phyloP scores from a whole-genome alignment of 2,329 filamentous ascomycete genomes.

The Clarireedia paspali region DNA sequence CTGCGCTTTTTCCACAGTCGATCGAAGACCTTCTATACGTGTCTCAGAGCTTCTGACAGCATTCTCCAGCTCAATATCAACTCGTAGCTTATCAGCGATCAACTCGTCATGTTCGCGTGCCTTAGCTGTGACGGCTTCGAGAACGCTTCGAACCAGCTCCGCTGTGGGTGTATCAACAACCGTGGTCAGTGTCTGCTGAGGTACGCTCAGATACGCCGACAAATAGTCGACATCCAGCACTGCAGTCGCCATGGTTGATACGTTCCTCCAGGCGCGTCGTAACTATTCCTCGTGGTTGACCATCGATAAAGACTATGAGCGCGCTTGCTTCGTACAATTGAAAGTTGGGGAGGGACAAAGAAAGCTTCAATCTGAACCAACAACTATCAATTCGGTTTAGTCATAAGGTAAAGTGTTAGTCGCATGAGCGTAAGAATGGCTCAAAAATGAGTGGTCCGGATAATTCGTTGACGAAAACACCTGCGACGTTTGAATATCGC shows the following conservation, averaged over 20 bases:
- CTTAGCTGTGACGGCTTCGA: conserved; percentile 68
- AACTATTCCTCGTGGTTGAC: conserved; percentile 3
- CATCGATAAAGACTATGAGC: conserved; percentile 2
- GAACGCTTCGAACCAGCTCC: conserved; percentile 68
- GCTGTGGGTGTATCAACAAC: conserved; percentile 62
- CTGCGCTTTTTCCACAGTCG: conserved; percentile 72
- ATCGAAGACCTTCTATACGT: conserved; percentile 73
- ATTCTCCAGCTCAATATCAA: conserved; percentile 90
- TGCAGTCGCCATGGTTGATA: conserved; percentile 47
- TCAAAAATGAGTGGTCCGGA: too few relatives aligned
- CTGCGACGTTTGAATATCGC: conserved; percentile 6
- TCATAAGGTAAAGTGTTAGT: too few relatives aligned
- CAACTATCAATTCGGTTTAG: too few relatives aligned
- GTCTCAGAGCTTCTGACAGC: conserved; percentile 76
- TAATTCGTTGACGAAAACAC: not conserved
- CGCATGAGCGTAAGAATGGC: too few relatives aligned
- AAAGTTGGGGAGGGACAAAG: not conserved
- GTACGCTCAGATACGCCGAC: conserved; percentile 62
- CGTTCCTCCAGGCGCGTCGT: conserved; percentile 3
- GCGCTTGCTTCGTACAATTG: conserved; percentile 4
- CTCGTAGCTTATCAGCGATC: conserved; percentile 78
- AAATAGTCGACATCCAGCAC: conserved; percentile 65
- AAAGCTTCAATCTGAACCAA: not conserved
- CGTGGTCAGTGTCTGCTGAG: conserved; percentile 53
- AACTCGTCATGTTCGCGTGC: conserved; percentile 76